phyloP scores from a whole-genome alignment of 1,139 yeast species.

The Pneumocystis sp. region DNA sequence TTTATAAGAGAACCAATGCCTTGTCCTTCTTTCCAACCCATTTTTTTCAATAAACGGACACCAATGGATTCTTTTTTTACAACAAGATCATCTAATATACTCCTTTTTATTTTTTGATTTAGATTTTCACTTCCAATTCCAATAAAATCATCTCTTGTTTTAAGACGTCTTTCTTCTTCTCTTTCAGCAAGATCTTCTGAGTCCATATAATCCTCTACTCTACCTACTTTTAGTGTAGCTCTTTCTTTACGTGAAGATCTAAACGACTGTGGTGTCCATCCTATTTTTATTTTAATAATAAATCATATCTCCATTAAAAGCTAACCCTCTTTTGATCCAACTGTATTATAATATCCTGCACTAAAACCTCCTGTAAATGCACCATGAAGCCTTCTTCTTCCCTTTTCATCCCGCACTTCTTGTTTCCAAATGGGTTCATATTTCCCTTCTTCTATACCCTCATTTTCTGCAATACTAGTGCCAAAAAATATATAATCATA shows the following conservation, averaged over 20 bases:
- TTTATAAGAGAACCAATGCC: slow-evolving; percentile 16
- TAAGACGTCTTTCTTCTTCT: slow-evolving; percentile 14
- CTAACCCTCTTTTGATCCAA: slow-evolving; percentile 23
- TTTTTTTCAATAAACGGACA: slow-evolving; percentile 14
- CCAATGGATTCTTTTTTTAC: slow-evolving; percentile 12
- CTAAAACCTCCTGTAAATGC: slow-evolving; percentile 26
- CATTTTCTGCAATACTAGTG: neutral
- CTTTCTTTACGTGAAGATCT: slow-evolving; percentile 17
- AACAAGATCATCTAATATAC: neutral
- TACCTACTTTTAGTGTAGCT: slow-evolving; percentile 10
- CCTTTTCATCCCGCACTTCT: slow-evolving; percentile 17
- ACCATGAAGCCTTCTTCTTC: slow-evolving; percentile 22
- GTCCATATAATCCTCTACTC: slow-evolving; percentile 23
- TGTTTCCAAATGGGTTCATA: slow-evolving; percentile 15
- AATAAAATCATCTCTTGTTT: slow-evolving; percentile 4
- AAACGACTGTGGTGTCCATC: slow-evolving; percentile 23
- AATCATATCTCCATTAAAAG: neutral
- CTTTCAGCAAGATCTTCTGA: slow-evolving; percentile 23
- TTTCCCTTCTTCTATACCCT: neutral
- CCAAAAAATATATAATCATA: neutral
- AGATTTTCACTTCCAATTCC: slow-evolving; percentile 2
- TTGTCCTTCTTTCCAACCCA: slow-evolving; percentile 23
- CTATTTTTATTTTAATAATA: slow-evolving; percentile 9
- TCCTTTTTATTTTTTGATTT: neutral
- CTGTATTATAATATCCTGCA: slow-evolving; percentile 25